Conservation (phyloP, 2,329 filamentous ascomycete species). For the Diplodia seriata region DNA sequence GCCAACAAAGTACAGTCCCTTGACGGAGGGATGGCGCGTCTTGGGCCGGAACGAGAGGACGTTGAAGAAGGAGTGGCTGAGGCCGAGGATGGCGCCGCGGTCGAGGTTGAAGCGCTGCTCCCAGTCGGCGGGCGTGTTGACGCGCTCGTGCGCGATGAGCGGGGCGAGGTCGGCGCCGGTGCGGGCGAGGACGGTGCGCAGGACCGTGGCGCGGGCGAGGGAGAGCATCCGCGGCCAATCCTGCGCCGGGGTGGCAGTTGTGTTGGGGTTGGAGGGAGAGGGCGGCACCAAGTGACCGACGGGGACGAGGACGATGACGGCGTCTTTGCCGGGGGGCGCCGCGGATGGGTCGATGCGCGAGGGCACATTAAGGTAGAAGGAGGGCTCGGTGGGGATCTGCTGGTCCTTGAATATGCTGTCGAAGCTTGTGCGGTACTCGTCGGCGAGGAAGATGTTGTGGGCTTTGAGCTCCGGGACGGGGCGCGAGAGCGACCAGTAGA, state of each 20-base stretch:
- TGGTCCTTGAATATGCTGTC: slow-evolving; percentile 77
- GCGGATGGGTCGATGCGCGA: slow-evolving; percentile 72
- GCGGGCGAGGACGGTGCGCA: slow-evolving; percentile 65
- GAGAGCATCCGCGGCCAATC: slow-evolving; percentile 69
- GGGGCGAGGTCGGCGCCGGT: slow-evolving; percentile 62
- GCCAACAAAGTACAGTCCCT: slow-evolving; percentile 72
- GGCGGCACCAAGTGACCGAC: slow-evolving; percentile 67
- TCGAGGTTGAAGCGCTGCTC: slow-evolving; percentile 74
- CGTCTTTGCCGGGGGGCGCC: slow-evolving; percentile 69
- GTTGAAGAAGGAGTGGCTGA: slow-evolving; percentile 77
- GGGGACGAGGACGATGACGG: slow-evolving; percentile 73
- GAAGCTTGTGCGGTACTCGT: slow-evolving; percentile 75
- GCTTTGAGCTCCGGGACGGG: slow-evolving; percentile 68
- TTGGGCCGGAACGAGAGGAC: slow-evolving; percentile 70
- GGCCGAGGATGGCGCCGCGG: slow-evolving; percentile 74
- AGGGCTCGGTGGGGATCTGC: slow-evolving; percentile 70
- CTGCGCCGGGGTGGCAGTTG: slow-evolving; percentile 55
- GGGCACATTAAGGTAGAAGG: slow-evolving; percentile 80
- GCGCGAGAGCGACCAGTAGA: slow-evolving; percentile 73
- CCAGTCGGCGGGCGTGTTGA: slow-evolving; percentile 73
- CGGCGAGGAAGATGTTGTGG: slow-evolving; percentile 80
- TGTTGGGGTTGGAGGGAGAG: slow-evolving; percentile 49
- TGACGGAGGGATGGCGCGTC: slow-evolving; percentile 60
- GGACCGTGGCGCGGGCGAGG: slow-evolving; percentile 65
- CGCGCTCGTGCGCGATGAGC: slow-evolving; percentile 64